Base-by-base conservation (phyloP, 2,329 filamentous ascomycete species). In the Venturia aucupariae region DNA sequence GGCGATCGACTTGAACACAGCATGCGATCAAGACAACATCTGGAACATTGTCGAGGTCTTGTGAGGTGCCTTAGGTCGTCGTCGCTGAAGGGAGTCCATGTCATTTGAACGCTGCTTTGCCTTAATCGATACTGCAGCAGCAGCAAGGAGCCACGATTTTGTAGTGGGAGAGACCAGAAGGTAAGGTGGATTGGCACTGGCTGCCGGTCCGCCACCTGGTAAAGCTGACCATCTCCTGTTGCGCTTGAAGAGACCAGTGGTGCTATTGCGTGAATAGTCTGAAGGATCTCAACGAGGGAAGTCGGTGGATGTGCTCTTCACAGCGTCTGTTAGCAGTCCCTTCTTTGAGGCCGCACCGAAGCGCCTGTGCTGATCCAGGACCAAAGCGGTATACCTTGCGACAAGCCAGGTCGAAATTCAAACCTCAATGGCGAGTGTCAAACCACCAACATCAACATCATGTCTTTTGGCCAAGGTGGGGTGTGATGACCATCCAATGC, bases 61-160 rank as follows among this genome's bases (percentile, higher is more conserved):
- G 67, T 0, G 78, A 71, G 54, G 73, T 71, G 22, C 74, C 79
- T 67, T 83, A 79, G 1, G 78, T 76, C 65, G 78, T 79, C 17
- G 74, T 77, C 0, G 68, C 69, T 0, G 70, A 19, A 0, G 74
- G 71, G 8, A 83, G 71, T 1, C 70, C 68, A 67, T 78, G 78
- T 4, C 66, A 61, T 44, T 73, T 67, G 57, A 81, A 78, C 4
- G 81, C 77, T 19, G 70, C 73, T 57, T 73, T 67, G 0, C 80
- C 79, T 1, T 77, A 76, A 7, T 76, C 73, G 44, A 76, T 70
- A 13, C 73, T 77, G 22, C 77, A 79, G 70, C 83, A 79, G 70
- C 83, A 83, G 67, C 78, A 77, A 1, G 83, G 72, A 8, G 80
- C 81, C n/a, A 77, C 75, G 65, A 83, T 77, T 38, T 77, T 71